Base-by-base conservation (phyloP, 352 stramenopile genomes). In the Globisporangium canariense region DNA sequence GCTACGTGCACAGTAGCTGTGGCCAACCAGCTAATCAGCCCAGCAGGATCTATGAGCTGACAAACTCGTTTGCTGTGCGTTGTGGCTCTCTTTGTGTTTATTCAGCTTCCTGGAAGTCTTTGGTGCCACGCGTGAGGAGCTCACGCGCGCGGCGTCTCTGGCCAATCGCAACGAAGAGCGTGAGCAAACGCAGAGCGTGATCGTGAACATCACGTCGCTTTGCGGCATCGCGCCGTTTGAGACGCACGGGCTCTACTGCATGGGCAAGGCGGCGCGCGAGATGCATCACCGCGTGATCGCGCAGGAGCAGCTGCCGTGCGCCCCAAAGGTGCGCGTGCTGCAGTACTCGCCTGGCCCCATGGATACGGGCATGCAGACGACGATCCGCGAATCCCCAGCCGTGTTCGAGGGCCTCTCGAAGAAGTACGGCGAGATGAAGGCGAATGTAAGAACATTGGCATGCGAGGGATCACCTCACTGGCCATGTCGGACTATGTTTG, bases 281-380 rank as follows among this genome's bases (percentile, higher is more conserved):
- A 97, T 97, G 90, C 90, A 94, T 57, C 74, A 85, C 52, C 65
- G 70, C 50, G 84, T 93, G 38, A 62, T 96, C 34, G 86, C 81
- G 1, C 65, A 73, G 25, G 88, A 94, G 62, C 81, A 93, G 58
- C 70, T 54, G 11, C n/a, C 36, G 0, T 14, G 40, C 13, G 9
- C 2, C 8, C 68, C 55, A 11, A 77, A 70, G 38, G 64, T 91
- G 13, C 79, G 78, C 20, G 76, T 92, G 45, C 75, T 97, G 14
- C 92, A 81, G 72, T 97, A 97, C 62, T 89, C 89, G 47, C 89
- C 89, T 0, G 90, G 90, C 20, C 83, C 88, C 0, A 91, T 97
- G 81, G 80, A 96, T 66, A 96, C 87, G 47, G 81, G 83, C 60
- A 97, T 97, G 88, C 78, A 93, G 63, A 54, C 68, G 41, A 77